Conservation (phyloP, 2,329 filamentous ascomycete species). For the Epichloe gansuensis region DNA sequence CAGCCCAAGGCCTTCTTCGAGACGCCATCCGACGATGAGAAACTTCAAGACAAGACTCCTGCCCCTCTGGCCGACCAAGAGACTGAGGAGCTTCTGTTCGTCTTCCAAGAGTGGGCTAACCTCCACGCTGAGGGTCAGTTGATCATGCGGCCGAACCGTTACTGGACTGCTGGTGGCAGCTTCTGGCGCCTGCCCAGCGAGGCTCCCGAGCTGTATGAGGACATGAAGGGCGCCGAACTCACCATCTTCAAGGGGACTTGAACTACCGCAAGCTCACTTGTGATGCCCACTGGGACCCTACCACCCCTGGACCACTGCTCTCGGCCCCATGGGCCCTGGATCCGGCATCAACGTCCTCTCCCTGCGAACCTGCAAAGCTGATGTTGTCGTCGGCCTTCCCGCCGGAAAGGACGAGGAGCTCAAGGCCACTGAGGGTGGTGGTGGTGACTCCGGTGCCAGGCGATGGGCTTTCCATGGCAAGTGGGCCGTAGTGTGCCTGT, state of each 20-base stretch:
- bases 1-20: conserved; percentile 70
- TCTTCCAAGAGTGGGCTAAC: conserved; percentile 71
- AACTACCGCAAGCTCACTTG: conserved; percentile 91
- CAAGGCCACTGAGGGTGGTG: conserved; percentile 53
- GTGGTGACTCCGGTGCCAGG: conserved; percentile 56
- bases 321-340: conserved; percentile 71
- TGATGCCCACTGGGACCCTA: conserved; percentile 73
- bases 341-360: conserved; percentile 79
- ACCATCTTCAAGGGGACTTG: conserved; percentile 95
- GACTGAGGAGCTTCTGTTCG: conserved; percentile 52
- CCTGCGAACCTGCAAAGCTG: conserved; percentile 89
- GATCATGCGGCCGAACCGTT: conserved; percentile 68
- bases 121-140: conserved; percentile 78
- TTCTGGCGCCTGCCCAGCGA: conserved; percentile 75
- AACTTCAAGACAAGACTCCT: conserved; percentile 42
- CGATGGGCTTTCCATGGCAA: conserved; percentile 96
- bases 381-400: conserved; percentile 83
- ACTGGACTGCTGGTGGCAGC: conserved; percentile 82
- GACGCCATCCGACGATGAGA: conserved; percentile 56
- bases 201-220: conserved; percentile 56
- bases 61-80: conserved; percentile 56
- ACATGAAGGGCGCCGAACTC: conserved; percentile 72
- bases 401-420: conserved; percentile 75
- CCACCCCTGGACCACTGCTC: conserved; percentile 71
- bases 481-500: conserved; percentile 72